These are phyloP conservation scores for Hypholoma sublateritium DNA, from an alignment of 768 basidiomycete genomes.

Conservation along the genomic window DNA sequence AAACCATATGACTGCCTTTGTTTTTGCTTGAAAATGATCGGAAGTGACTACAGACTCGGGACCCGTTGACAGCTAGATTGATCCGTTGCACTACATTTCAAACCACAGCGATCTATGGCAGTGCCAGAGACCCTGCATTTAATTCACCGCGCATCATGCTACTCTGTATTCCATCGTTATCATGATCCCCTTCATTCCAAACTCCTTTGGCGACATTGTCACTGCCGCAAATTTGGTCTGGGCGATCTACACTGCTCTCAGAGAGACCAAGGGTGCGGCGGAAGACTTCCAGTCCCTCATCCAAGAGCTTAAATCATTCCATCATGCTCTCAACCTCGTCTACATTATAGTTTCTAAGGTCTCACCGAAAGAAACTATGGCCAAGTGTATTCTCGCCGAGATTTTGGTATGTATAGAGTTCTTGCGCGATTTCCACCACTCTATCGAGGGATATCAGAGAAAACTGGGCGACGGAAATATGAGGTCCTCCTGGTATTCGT, in stretches of 20 bases:
- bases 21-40: no score
- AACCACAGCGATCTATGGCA: no score
- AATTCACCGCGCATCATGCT: no score
- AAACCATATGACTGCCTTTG: no score
- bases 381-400: neutral
- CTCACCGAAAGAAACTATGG: neutral
- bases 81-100: no score
- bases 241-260: conserved; percentile 8
- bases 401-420: neutral
- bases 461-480: neutral
- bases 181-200: conserved; percentile 4
- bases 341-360: neutral
- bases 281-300: conserved; percentile 5
- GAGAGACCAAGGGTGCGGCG: neutral
- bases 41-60: no score
- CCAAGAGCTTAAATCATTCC: conserved; percentile 1
- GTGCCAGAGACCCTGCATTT: no score
- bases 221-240: neutral
- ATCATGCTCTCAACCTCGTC: neutral
- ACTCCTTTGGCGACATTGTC: conserved; percentile 8
- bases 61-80: no score
- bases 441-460: conserved; percentile 2
- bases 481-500: no score
- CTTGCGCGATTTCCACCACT: neutral
- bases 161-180: neutral